Evolutionary conservation across 805 yeast species (phyloP).

Genomic region (Teunomyces lycoperdinae): DNA sequence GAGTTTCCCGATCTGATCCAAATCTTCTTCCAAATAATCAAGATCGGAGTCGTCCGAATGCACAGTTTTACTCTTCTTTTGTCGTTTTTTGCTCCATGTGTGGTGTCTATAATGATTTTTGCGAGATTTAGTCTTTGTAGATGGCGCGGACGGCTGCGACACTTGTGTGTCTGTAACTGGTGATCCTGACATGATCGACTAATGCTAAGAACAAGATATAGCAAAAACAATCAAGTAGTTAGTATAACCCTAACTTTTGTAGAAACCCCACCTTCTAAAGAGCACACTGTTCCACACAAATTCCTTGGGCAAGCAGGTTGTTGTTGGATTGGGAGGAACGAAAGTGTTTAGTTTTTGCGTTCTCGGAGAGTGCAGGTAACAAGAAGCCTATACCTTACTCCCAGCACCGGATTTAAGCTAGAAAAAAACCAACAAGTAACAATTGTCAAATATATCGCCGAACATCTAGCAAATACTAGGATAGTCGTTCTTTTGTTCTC

Average conservation of each 20-base stretch:
- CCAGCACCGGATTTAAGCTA: neutral
- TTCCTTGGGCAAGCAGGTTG: neutral
- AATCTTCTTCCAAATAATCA: constrained; percentile 43
- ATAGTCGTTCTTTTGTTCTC: too few species aligned
- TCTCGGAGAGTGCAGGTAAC: neutral
- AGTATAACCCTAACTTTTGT: too few species aligned
- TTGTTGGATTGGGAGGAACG: neutral
- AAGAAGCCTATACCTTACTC: neutral
- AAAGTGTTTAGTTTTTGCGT: neutral
- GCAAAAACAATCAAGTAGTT: too few species aligned
- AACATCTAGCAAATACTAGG: too few species aligned
- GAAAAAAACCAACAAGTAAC: too few species aligned
- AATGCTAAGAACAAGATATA: too few species aligned
- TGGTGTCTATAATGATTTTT: constrained; percentile 1
- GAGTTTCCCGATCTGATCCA: constrained; percentile 52
- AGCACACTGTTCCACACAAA: neutral
- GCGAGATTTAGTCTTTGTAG: neutral
- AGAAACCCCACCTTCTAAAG: neutral
- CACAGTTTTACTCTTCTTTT: neutral
- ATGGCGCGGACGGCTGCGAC: neutral
- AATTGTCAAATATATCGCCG: too few species aligned
- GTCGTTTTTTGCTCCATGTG: neutral
- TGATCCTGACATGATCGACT: too few species aligned
- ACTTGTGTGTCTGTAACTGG: neutral
- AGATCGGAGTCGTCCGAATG: constrained; percentile 23